A percentile compares a stretch with the other conserved stretches of the same genome.
phyloP scores from a whole-genome alignment of 306 rosid species.

The Dalbergia oliveri region DNA sequence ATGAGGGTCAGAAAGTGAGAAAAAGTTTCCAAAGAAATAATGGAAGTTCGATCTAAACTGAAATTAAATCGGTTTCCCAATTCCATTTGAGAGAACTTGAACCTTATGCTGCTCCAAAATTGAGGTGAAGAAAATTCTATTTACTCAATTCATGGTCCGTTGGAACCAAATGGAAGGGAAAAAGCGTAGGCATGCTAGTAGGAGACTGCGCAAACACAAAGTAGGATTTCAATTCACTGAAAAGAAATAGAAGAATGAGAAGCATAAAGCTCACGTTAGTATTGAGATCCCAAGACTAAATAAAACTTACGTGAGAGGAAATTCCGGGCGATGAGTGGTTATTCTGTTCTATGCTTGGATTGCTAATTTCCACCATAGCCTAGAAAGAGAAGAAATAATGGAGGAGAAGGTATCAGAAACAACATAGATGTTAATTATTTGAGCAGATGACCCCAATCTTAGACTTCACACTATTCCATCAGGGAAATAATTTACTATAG shows the following conservation, averaged over 20 bases:
- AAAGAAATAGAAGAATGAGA: slow-evolving; percentile 35
- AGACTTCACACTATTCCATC: slow-evolving; percentile 34
- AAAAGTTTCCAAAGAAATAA: not conserved
- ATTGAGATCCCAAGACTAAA: not conserved
- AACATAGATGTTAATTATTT: slow-evolving; percentile 44
- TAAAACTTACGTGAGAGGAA: slow-evolving; percentile 51
- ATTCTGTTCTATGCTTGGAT: slow-evolving; percentile 39
- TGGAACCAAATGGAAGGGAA: slow-evolving; percentile 36
- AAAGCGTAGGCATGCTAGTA: not conserved
- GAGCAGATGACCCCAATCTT: slow-evolving; percentile 40
- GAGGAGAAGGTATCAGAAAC: slow-evolving; percentile 22
- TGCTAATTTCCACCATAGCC: slow-evolving; percentile 38
- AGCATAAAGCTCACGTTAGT: slow-evolving; percentile 6
- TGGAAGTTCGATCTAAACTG: slow-evolving; percentile 6
- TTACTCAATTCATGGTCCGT: slow-evolving; percentile 3
- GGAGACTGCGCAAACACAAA: not conserved
- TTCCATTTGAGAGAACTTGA: slow-evolving; percentile 17
- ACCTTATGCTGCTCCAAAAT: slow-evolving; percentile 8
- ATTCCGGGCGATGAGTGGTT: slow-evolving; percentile 32
- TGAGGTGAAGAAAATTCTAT: slow-evolving; percentile 29
- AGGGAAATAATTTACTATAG: slow-evolving; percentile 3
- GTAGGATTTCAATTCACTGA: not conserved
- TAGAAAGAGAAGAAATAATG: not conserved
- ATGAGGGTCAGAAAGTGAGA: slow-evolving; percentile 28
- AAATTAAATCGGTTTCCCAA: slow-evolving; percentile 26